These are phyloP conservation scores for Jimgerdemannia lactiflua DNA, from an alignment of 192 early-diverging fungal genomes.

Conservation along the genomic window DNA sequence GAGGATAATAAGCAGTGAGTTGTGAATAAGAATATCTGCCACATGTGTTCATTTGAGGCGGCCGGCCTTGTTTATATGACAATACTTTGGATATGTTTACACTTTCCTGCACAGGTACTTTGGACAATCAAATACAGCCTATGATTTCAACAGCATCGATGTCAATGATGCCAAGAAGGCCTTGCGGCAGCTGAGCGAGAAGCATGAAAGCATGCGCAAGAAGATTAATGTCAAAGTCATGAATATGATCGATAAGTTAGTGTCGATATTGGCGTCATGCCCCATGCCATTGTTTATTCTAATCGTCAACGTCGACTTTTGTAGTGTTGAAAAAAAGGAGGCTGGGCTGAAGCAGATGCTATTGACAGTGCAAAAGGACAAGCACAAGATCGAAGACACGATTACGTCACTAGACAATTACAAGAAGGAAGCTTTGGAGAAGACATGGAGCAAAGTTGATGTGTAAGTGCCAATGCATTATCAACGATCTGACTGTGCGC, in stretches of 20 bases:
- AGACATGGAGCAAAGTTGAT: constrained; percentile 92
- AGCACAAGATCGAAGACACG: constrained; percentile 94
- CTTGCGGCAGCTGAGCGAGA: constrained; percentile 71
- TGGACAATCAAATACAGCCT: constrained; percentile 77
- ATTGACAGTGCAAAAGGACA: constrained; percentile 86
- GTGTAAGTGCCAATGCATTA: constrained; percentile 39
- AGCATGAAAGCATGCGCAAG: constrained; percentile 76
- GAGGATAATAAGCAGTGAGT: constrained; percentile 77
- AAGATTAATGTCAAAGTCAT: constrained; percentile 93
- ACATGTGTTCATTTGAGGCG: neutral
- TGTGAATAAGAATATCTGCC: neutral
- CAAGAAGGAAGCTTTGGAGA: constrained; percentile 85
- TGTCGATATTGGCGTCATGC: constrained; percentile 1
- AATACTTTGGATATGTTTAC: neutral
- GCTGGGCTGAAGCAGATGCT: constrained; percentile 80
- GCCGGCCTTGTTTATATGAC: neutral
- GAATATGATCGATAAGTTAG: constrained; percentile 89
- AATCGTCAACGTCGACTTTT: constrained; percentile 3
- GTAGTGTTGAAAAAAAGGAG: constrained; percentile 90
- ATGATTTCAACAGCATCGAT: constrained; percentile 81
- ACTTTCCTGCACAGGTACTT: constrained; percentile 56
- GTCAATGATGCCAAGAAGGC: constrained; percentile 71
- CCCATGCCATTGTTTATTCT: constrained; percentile 1
- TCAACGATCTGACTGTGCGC: neutral
- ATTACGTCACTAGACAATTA: constrained; percentile 85